Conservation (phyloP, 257 asterid species). For the Verbascum thapsus region DNA sequence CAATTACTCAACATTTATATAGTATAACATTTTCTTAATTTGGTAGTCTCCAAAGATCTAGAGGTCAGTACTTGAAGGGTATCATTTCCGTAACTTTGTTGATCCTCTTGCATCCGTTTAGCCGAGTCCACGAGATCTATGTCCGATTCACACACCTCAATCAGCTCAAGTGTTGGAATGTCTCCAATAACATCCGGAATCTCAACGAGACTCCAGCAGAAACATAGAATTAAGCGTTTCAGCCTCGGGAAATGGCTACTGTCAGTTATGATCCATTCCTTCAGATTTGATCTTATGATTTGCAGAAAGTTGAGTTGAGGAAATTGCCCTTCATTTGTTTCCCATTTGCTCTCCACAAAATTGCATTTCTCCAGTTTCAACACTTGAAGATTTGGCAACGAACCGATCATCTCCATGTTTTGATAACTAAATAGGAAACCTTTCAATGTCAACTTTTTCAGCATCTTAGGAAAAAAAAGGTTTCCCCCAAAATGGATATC, state of each 20-base stretch:
- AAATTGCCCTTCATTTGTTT: slow-evolving; percentile 24
- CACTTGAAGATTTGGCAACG: slow-evolving; percentile 31
- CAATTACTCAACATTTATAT: no score
- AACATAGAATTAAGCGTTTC: not conserved
- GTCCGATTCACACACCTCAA: not conserved
- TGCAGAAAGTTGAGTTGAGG: not conserved
- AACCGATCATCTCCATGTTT: not conserved
- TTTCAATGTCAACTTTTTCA: no score
- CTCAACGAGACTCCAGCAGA: not conserved
- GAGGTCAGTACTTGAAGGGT: slow-evolving; percentile 18
- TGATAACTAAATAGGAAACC: slow-evolving; percentile 8
- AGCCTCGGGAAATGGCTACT: slow-evolving; percentile 30
- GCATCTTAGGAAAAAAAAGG: not conserved
- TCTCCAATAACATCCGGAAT: slow-evolving; percentile 24
- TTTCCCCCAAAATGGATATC: not conserved
- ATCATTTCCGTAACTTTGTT: not conserved
- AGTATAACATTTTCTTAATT: no score
- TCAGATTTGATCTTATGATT: not conserved
- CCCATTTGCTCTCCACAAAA: slow-evolving; percentile 15
- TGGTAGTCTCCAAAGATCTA: no score
- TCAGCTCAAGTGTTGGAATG: not conserved
- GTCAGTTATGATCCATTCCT: slow-evolving; percentile 11
- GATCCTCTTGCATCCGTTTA: slow-evolving; percentile 1
- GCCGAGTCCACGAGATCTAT: not conserved
- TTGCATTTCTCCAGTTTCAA: slow-evolving; percentile 9